Evolutionary conservation across 345 rosid species (phyloP).

Genomic region (Brassica nigra): DNA sequence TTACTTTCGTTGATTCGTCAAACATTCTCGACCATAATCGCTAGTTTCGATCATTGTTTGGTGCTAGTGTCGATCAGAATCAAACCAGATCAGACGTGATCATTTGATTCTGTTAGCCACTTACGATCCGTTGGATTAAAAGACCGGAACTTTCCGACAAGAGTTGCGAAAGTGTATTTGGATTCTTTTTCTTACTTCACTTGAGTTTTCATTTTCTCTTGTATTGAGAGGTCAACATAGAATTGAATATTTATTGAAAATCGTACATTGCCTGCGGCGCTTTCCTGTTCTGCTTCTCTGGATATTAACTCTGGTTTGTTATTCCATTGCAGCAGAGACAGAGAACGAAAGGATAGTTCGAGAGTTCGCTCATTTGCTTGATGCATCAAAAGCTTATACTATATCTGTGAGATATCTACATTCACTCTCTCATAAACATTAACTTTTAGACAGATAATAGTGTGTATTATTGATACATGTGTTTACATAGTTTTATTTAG

Average conservation of each 20-base stretch:
- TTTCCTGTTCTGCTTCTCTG: neutral
- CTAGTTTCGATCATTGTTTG: neutral
- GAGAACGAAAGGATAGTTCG: constrained; percentile 75
- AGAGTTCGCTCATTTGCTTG: constrained; percentile 70
- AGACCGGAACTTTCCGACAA: neutral
- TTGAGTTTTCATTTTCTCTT: neutral
- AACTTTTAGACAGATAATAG: no score
- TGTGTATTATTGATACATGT: constrained; percentile 1
- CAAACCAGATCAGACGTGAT: neutral
- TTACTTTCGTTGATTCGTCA: constrained; percentile 13
- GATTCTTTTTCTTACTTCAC: neutral
- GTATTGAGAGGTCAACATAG: neutral
- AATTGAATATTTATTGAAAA: no score
- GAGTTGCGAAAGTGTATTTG: neutral
- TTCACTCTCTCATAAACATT: neutral
- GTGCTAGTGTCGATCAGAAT: neutral
- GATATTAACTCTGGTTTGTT: constrained; percentile 39
- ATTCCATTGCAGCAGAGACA: constrained; percentile 80
- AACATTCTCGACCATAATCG: neutral
- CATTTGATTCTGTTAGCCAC: neutral
- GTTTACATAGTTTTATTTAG: neutral
- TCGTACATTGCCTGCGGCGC: no score
- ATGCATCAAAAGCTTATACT: constrained; percentile 54
- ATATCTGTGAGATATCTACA: constrained; percentile 43
- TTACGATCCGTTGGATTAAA: neutral